Conservation (phyloP, 805 yeast species). For the Candida wancherniae region DNA sequence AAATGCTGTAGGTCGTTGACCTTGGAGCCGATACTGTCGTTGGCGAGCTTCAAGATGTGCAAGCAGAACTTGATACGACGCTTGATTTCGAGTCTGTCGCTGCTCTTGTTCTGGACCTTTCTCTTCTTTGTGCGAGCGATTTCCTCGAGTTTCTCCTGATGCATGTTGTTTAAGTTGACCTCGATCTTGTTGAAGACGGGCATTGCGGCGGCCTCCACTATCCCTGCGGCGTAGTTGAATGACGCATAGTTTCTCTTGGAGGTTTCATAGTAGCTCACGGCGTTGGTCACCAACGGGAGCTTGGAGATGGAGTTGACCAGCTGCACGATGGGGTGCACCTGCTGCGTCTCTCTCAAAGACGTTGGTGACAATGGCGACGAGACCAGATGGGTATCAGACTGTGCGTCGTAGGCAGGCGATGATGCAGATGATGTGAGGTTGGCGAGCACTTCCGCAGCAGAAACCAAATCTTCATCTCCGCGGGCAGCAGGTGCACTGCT, state of each 20-base stretch:
- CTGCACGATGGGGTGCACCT: conserved; percentile 36
- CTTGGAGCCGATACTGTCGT: conserved; percentile 64
- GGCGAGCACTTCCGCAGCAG: conserved; percentile 41
- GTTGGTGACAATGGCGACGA: conserved; percentile 12
- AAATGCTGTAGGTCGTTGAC: conserved; percentile 64
- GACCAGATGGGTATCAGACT: conserved; percentile 8
- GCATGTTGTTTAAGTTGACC: conserved; percentile 39
- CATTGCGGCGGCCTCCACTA: conserved; percentile 51
- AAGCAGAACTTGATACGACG: conserved; percentile 73
- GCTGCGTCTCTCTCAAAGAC: conserved; percentile 12
- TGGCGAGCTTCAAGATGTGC: conserved; percentile 76
- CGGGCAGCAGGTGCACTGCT: too few species aligned
- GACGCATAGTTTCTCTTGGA: conserved; percentile 44
- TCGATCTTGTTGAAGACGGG: conserved; percentile 50
- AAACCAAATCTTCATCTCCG: conserved; percentile 25
- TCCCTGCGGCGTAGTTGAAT: conserved; percentile 57
- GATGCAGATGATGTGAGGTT: conserved; percentile 25
- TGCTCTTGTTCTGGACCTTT: conserved; percentile 5
- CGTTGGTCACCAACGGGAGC: conserved; percentile 44
- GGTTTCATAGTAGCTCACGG: conserved; percentile 44
- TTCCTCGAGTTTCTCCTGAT: conserved; percentile 24
- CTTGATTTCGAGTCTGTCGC: conserved; percentile 53
- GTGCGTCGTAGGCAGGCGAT: conserved; percentile 15
- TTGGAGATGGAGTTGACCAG: conserved; percentile 34
- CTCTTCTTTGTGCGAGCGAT: conserved; percentile 13